Evolutionary conservation across 2,329 filamentous ascomycete genomes (phyloP), one percentile per base, ranked within the genome.

Genomic region (Exophiala phaeomuriformis): DNA sequence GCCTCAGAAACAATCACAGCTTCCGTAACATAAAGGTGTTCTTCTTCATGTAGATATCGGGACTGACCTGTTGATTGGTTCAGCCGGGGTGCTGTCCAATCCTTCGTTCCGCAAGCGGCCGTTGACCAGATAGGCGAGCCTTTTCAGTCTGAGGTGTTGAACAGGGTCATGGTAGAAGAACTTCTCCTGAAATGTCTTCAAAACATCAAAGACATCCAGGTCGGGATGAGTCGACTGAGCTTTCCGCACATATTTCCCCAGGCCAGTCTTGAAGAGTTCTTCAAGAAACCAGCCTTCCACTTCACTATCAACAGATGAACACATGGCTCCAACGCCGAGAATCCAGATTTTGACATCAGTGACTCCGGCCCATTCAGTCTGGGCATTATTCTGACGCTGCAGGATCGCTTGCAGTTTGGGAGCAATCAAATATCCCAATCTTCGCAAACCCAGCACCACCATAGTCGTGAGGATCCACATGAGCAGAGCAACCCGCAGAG

Each of bases 381-480:
- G 32, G 5, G 55, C 43, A 19, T 49, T 41, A 10, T 46, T 43
- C n/a, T 49, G 52, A 31, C 49, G 37, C 30, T 45, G 27, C 5
- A 61, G 43, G 4, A 54, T 55, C 1, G 27, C 35, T 9, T 47
- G 54, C 6, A 61, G 41, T 47, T 57, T 56, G 6, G 59, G 59
- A n/a, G 59, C 59, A 32, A 57, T 59, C 27, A 59, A 41, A 28
- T 36, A 36, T 37, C 49, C 56, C 7, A 61, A 43, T 52, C 55
- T 47, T 39, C 47, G 55, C 28, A 59, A 31, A 27, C 59, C 59
- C n/a, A 61, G 46, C 5, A 59, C 36, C 3, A 58, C 57, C 47
- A 58, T 61, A 10, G 56, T 51, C 19, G 52, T 59, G 39, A 61
- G 32, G 19, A 61, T 55, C 59, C 59, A 61, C 42, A 61, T 56